Evolutionary conservation across 306 rosid genomes (phyloP).

Genomic region (Spatholobus suberectus): DNA sequence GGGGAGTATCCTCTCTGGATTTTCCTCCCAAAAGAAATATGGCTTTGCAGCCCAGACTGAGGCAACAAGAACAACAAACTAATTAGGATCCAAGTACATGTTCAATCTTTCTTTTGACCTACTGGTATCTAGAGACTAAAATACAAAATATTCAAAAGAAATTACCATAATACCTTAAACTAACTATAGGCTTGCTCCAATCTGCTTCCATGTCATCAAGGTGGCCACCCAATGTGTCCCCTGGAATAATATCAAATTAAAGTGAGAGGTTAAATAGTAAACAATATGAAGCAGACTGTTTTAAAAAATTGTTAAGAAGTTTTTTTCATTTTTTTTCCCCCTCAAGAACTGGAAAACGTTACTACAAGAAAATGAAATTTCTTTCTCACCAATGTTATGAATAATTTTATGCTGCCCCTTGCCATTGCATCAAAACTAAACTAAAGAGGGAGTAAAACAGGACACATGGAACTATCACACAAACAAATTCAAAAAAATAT

Average conservation of each 20-base stretch:
- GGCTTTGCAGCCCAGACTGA: slow-evolving; percentile 95
- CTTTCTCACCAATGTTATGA: background rate
- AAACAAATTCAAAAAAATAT: background rate
- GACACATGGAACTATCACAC: background rate
- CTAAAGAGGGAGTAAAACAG: background rate
- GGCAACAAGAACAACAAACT: background rate
- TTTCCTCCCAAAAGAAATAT: slow-evolving; percentile 94
- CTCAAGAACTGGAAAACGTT: background rate
- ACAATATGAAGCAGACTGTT: background rate
- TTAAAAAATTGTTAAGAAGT: background rate
- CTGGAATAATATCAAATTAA: slow-evolving; percentile 40
- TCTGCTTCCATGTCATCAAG: slow-evolving; percentile 98
- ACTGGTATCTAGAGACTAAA: slow-evolving; percentile 3
- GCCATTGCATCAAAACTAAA: background rate
- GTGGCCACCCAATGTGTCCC: slow-evolving; percentile 93
- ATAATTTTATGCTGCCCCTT: background rate
- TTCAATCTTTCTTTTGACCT: slow-evolving; percentile 4
- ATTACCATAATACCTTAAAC: slow-evolving; percentile 69
- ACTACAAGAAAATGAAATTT: background rate
- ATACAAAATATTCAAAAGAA: background rate
- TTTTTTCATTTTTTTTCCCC: too few relatives aligned
- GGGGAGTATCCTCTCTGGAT: slow-evolving; percentile 78
- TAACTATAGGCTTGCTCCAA: slow-evolving; percentile 90
- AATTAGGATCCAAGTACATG: slow-evolving; percentile 35
- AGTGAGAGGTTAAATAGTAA: background rate